Evolutionary conservation across 176 grass and related monocot species (phyloP).

Genomic region (Aegilops umbellulata): DNA sequence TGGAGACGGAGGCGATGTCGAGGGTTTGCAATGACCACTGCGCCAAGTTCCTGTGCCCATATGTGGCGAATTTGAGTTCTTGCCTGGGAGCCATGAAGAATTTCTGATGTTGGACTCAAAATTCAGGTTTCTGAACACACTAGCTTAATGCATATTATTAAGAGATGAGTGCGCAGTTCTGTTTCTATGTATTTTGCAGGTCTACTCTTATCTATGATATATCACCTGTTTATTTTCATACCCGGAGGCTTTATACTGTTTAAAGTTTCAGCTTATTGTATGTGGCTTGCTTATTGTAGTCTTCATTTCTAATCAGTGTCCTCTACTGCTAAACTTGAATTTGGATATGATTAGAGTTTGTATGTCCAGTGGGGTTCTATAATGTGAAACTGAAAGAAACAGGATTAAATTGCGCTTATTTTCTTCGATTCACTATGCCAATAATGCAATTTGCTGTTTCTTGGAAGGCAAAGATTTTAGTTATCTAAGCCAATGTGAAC

Average conservation of each 20-base stretch:
- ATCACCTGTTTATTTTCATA: not conserved
- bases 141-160: not conserved
- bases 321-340: not conserved
- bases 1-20: not conserved
- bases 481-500: not conserved
- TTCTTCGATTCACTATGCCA: not conserved
- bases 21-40: not conserved
- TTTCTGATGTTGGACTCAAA: conserved; percentile 13
- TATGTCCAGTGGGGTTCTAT: not conserved
- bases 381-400: not conserved
- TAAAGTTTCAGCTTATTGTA: not conserved
- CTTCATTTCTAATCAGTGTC: not conserved
- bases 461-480: not conserved
- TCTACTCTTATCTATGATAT: not conserved
- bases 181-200: not conserved
- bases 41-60: conserved; percentile 5
- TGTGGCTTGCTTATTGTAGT: not conserved
- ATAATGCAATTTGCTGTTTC: not conserved
- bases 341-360: not conserved
- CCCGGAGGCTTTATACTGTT: too few relatives aligned
- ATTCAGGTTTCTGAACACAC: not conserved
- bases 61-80: conserved; percentile 13
- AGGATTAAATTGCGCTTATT: not conserved
- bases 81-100: conserved; percentile 8
- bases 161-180: not conserved